phyloP scores from a whole-genome alignment of 2,329 filamentous ascomycete genomes.

The Xylaria sp. region DNA sequence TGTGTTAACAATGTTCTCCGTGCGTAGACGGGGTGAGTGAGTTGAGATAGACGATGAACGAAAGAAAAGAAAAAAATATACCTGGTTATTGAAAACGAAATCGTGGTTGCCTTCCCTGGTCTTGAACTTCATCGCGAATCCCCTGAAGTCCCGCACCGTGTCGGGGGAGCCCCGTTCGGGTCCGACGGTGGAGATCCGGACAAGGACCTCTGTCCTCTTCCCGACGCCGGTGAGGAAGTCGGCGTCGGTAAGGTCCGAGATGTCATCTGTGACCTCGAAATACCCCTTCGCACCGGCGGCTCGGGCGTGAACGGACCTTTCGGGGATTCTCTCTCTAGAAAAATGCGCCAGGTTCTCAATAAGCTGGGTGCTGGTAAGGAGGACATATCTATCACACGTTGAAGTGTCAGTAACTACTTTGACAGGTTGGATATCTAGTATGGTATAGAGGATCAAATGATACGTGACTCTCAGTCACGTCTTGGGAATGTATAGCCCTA shows the following conservation, averaged over 20 bases:
- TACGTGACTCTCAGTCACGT: no score
- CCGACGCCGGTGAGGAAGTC: conserved; percentile 29
- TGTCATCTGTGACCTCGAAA: conserved; percentile 31
- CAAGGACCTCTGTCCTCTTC: conserved; percentile 30
- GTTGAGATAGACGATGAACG: no score
- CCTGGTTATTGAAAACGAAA: conserved; percentile 29
- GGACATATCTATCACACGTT: no score
- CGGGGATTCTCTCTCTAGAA: conserved; percentile 28
- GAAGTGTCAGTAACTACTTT: no score
- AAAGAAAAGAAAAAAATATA: no score
- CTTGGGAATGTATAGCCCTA: no score
- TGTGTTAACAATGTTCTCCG: no score
- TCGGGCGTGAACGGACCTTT: conserved; percentile 29
- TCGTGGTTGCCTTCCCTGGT: conserved; percentile 30
- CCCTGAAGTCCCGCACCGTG: conserved; percentile 28
- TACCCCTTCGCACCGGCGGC: conserved; percentile 27
- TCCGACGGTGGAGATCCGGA: conserved; percentile 32
- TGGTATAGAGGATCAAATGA: no score
- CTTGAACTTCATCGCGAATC: conserved; percentile 31
- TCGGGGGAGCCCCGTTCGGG: conserved; percentile 29
- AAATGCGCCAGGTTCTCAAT: conserved; percentile 30
- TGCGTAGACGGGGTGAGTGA: no score
- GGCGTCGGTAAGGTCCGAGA: conserved; percentile 29
- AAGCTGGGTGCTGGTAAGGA: conserved; percentile 22
- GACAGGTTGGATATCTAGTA: no score